Conservation (phyloP, 768 basidiomycete species). For the Termitomyces eurrhizus region DNA sequence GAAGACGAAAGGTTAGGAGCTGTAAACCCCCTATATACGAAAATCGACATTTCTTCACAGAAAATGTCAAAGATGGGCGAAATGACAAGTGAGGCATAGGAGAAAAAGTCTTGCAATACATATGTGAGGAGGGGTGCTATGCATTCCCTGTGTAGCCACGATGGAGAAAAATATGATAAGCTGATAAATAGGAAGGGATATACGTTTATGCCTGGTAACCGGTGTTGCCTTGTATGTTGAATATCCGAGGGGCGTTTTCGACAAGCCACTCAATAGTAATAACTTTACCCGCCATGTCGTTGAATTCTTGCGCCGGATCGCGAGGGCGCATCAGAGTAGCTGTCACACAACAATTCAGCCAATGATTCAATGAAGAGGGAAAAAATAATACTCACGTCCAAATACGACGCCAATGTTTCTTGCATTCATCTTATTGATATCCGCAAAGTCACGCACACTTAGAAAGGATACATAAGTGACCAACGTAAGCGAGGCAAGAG, state of each 20-base stretch:
- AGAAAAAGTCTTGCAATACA: slow-evolving; percentile 5
- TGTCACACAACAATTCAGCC: slow-evolving; percentile 29
- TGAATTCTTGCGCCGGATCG: slow-evolving; percentile 85
- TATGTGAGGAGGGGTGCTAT: slow-evolving; percentile 9
- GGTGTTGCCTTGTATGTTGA: slow-evolving; percentile 23
- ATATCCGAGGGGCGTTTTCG: slow-evolving; percentile 72
- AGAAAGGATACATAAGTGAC: slow-evolving; percentile 22
- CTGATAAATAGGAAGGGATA: slow-evolving; percentile 20
- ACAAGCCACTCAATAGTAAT: slow-evolving; percentile 92
- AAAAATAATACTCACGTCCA: slow-evolving; percentile 71
- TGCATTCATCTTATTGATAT: slow-evolving; percentile 88
- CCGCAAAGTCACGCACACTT: slow-evolving; percentile 60
- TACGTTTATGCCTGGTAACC: slow-evolving; percentile 5
- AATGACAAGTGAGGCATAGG: background rate
- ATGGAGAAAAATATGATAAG: slow-evolving; percentile 8
- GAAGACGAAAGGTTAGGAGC: background rate
- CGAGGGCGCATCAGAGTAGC: slow-evolving; percentile 93
- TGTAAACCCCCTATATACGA: slow-evolving; percentile 3
- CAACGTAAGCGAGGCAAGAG: background rate
- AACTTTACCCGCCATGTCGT: slow-evolving; percentile 97
- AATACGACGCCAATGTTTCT: slow-evolving; percentile 97
- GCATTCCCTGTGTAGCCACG: slow-evolving; percentile 6
- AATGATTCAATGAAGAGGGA: background rate
- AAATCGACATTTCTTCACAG: background rate
- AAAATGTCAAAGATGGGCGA: background rate